phyloP scores from a whole-genome alignment of 805 yeast genomes.

The Helenozyma rhizophorensis region DNA sequence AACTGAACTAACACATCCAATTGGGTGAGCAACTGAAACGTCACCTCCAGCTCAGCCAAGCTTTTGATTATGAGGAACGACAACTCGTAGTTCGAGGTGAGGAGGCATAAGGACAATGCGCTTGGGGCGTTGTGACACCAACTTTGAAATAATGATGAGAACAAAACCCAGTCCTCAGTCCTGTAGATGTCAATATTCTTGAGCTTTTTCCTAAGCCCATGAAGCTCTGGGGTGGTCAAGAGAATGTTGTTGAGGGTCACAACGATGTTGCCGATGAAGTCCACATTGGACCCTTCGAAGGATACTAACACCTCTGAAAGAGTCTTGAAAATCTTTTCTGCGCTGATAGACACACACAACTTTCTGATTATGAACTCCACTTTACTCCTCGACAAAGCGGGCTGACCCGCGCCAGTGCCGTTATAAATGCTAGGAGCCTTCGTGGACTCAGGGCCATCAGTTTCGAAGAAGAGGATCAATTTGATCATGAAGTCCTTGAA shows the following conservation, averaged over 20 bases:
- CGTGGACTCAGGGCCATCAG: conserved; percentile 38
- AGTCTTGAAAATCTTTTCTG: conserved; percentile 79
- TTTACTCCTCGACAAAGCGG: conserved; percentile 55
- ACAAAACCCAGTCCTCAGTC: conserved; percentile 61
- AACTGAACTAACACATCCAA: conserved; percentile 86
- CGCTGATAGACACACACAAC: conserved; percentile 72
- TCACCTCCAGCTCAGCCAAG: conserved; percentile 78
- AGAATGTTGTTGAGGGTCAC: conserved; percentile 85
- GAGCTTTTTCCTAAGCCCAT: conserved; percentile 63
- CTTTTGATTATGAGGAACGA: conserved; percentile 78
- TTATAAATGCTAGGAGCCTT: conserved; percentile 2
- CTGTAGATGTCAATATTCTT: conserved; percentile 48
- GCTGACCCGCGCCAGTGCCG: conserved; percentile 2
- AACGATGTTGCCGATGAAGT: conserved; percentile 74
- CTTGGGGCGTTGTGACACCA: conserved; percentile 95
- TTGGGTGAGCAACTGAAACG: conserved; percentile 75
- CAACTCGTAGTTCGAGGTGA: conserved; percentile 84
- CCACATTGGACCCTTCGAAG: conserved; percentile 49
- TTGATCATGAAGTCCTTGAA: conserved; percentile 73
- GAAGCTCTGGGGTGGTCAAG: conserved; percentile 79
- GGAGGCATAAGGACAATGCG: conserved; percentile 74
- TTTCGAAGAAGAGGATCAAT: conserved; percentile 63
- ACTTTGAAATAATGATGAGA: conserved; percentile 72
- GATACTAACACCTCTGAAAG: conserved; percentile 68
- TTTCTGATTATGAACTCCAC: conserved; percentile 78